A percentile compares a stretch with the other conserved stretches of the same genome.
Evolutionary conservation across 352 stramenopile species (phyloP).

Genomic region (Pythium rishiriense): DNA sequence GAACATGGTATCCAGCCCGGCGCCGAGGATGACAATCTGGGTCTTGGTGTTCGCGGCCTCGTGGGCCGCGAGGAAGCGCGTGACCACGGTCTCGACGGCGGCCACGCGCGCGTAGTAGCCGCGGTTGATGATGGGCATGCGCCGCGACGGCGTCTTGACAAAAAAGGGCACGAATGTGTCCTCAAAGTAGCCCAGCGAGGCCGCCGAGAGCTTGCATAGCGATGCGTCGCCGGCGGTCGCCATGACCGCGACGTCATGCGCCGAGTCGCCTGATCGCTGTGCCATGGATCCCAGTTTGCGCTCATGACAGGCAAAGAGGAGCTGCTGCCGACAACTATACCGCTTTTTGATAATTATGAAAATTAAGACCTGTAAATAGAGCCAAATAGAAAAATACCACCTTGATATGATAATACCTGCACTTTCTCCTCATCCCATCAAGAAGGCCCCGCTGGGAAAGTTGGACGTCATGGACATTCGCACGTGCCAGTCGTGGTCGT

Average conservation of each 20-base stretch:
- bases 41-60: constrained; percentile 30
- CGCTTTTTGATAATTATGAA: constrained; percentile 2
- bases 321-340: neutral
- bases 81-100: constrained; percentile 69
- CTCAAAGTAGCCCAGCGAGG: constrained; percentile 67
- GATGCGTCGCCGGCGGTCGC: constrained; percentile 82
- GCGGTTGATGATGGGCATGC: constrained; percentile 89
- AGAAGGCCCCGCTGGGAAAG: too few species aligned
- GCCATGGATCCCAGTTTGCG: constrained; percentile 7
- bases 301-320: neutral
- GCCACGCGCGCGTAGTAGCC: constrained; percentile 86
- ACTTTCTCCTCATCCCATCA: too few species aligned
- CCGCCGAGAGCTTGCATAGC: constrained; percentile 86
- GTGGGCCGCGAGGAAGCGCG: constrained; percentile 50
- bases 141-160: constrained; percentile 75
- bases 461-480: too few species aligned
- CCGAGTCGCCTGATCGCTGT: constrained; percentile 7
- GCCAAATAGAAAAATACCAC: neutral
- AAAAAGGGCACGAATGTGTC: constrained; percentile 85
- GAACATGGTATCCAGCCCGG: constrained; percentile 84
- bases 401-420: neutral
- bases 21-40: constrained; percentile 83
- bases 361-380: neutral
- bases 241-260: constrained; percentile 74
- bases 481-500: too few species aligned